A percentile compares a stretch with the other conserved stretches of the same genome.
Evolutionary conservation across 441 rosid genomes (phyloP).

Genomic region (Gossypium schwendimanii): DNA sequence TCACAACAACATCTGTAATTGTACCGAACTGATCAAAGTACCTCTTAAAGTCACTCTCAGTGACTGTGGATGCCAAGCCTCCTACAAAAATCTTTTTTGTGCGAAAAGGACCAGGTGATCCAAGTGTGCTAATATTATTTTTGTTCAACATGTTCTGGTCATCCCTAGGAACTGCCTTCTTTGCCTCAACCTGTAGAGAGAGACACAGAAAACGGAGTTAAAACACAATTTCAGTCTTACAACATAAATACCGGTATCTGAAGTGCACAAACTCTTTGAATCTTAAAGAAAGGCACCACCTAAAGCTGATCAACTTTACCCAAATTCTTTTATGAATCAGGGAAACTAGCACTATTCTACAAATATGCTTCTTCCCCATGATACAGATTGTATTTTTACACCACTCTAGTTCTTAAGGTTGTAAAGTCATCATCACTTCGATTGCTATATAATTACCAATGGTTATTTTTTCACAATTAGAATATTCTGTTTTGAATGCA

Average conservation of each 20-base stretch:
- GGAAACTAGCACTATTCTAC: neutral
- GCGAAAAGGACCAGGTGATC: conserved; percentile 45
- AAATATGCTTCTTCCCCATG: neutral
- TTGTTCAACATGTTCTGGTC: conserved; percentile 45
- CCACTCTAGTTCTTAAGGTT: neutral
- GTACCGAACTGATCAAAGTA: conserved; percentile 59
- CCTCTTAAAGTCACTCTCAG: conserved; percentile 54
- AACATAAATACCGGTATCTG: neutral
- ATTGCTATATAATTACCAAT: neutral
- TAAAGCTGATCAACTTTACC: neutral
- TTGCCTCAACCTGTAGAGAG: conserved; percentile 62
- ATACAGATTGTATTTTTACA: neutral
- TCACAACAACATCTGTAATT: conserved; percentile 69
- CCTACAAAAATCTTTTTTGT: conserved; percentile 64
- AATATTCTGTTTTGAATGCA: conserved; percentile 4
- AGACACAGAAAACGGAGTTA: neutral
- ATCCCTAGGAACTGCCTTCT: conserved; percentile 75
- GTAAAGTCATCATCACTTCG: neutral
- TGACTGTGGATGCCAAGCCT: conserved; percentile 59
- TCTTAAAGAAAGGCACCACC: neutral
- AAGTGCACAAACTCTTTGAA: neutral
- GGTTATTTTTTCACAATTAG: neutral
- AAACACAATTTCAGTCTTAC: neutral
- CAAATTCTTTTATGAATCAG: neutral
- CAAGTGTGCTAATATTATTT: conserved; percentile 39